Evolutionary conservation across 306 rosid genomes (phyloP), one percentile per base, ranked within the genome.

Genomic region (Prunus mira): DNA sequence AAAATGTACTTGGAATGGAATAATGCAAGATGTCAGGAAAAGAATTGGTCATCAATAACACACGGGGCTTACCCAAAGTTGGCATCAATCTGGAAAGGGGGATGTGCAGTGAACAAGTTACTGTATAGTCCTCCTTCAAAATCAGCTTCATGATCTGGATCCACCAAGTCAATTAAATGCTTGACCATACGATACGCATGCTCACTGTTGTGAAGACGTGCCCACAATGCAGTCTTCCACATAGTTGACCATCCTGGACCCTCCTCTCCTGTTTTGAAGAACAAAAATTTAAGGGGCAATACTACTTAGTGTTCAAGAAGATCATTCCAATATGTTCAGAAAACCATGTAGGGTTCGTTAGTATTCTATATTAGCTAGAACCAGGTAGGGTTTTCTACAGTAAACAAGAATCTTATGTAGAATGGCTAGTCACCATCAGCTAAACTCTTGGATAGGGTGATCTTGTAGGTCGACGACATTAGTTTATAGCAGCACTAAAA

Each of bases 191-290:
- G 92, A 77, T 92, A 92, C 0, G 97, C 93, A 18, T 89, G 97
- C 89, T 92, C 97, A 57, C 93, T 88, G 84, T 85, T 89, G 76
- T 83, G 92, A 80, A 92, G 97, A 57, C 88, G 93, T 38, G 98
- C 96, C 97, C 98, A 90, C 62, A 90, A 64, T 47, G 96, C 84
- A 55, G 83, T 83, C 83, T 92, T 92, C 97, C 98, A 95, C 43
- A 87, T 82, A 55, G 98, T 92, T 45, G 98, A 95, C 98, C 98
- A 95, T 69, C 96, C 98, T n/a, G 98, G 97, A 79, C 98, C 97
- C 2, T 95, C 98, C 63, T 89, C 97, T 72, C 98, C 97, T 95
- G 86, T 85, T 81, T 71, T 45, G 79, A 65, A 64, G 25, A 10
- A 76, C 69, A 72, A 10, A 74, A 82, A 75, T 71, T 67, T 70